phyloP scores from a whole-genome alignment of 1,284 basidiomycete genomes.

The Trametes hirsuta region DNA sequence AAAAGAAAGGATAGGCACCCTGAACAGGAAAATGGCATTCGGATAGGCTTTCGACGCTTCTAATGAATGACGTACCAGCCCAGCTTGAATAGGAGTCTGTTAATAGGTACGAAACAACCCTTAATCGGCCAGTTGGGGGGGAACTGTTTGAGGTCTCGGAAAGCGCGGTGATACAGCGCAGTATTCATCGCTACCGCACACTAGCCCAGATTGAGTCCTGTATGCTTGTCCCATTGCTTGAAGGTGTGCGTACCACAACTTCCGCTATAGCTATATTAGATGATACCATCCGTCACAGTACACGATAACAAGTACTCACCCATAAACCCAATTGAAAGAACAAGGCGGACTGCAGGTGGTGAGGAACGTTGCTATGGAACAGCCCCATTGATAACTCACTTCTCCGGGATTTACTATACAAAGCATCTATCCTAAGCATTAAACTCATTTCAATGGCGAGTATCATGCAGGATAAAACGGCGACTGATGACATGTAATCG shows the following conservation, averaged over 20 bases:
- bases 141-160: not conserved
- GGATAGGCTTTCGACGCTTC: too few species aligned
- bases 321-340: too few species aligned
- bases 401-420: constrained; percentile 15
- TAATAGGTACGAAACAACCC: constrained; percentile 12
- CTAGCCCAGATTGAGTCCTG: not conserved
- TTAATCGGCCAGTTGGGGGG: constrained; percentile 6
- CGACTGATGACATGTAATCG: constrained; percentile 4
- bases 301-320: too few species aligned
- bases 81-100: not conserved
- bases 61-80: constrained; percentile 11
- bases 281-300: too few species aligned
- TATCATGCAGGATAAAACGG: constrained; percentile 14
- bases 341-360: not conserved
- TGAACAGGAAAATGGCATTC: not conserved
- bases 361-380: not conserved
- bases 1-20: constrained; percentile 20
- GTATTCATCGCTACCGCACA: not conserved
- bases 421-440: constrained; percentile 23
- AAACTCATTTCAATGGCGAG: constrained; percentile 22
- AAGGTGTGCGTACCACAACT: not conserved
- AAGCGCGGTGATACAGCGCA: not conserved
- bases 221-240: not conserved
- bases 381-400: not conserved
- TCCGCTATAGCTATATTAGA: too few species aligned